Base-by-base conservation (phyloP, 371 early-diverging fungal genomes). In the Lichtheimia ornata region DNA sequence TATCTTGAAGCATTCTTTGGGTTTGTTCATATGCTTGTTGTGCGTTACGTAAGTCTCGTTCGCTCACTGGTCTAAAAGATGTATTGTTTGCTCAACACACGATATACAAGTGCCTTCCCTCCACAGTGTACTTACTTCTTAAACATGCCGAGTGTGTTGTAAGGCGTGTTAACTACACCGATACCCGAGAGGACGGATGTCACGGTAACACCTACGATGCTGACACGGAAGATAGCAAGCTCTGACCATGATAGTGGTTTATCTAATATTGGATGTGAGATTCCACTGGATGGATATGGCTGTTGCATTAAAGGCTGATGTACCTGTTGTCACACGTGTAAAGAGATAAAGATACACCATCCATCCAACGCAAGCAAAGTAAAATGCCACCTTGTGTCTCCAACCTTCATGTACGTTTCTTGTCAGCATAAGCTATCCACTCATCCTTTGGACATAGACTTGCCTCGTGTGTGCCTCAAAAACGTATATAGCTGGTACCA, bases 121-220 rank as follows among this genome's bases (percentile, higher is more conserved):
- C n/a, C 40, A 41, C 15, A 17, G 9, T 22, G 27, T 56, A 27
- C 62, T 27, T 53, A 69, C 72, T 59, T 63, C 55, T 61, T 63
- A 13, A 68, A 69, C 13, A 61, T 53, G 13, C 58, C 53, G 62
- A 65, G 84, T 63, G 70, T 70, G 20, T 87, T 87, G 64, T 92
- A 96, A 0, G 96, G 95, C 27, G 89, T 87, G 69, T 93, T 90
- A 35, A 96, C 94, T 0, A 96, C 95, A 73, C 96, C 96, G 69
- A 97, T 95, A 15, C 97, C 98, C 0, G 98, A 95, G 3, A 97
- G 76, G 12, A 93, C 75, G 0, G 98, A 94, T 82, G 94, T 96
- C 41, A 96, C 66, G 0, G 95, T 91, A 40, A 97, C 94, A 27
- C 98, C 97, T 6, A 97, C 72, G 17, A 93, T 85, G 18, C 95